Evolutionary conservation across 1,139 yeast species (phyloP).

Genomic region (Debaryomyces nepalensis): DNA sequence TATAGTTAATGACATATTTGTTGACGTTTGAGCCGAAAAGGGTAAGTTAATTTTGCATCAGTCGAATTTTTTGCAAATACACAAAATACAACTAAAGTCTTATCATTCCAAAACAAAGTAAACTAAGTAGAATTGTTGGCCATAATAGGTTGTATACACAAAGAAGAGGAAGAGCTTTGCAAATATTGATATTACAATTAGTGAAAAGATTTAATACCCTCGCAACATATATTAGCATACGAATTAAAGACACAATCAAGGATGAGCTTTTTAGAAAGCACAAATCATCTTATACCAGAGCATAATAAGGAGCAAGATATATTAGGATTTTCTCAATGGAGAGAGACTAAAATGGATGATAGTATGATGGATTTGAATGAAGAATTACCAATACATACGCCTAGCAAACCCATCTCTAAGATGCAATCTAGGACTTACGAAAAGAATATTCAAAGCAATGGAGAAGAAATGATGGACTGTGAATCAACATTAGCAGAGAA

Average conservation of each 20-base stretch:
- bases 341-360: not conserved
- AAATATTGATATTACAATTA: not conserved
- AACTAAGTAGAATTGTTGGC: not conserved
- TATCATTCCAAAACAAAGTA: conserved; percentile 10
- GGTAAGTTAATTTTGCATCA: conserved; percentile 11
- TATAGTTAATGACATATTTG: conserved; percentile 3
- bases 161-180: not conserved
- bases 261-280: conserved; percentile 20
- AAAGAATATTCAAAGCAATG: not conserved
- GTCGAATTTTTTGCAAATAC: conserved; percentile 9
- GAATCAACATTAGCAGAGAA: conserved; percentile 14
- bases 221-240: not conserved
- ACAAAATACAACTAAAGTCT: conserved; percentile 9
- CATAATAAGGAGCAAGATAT: conserved; percentile 4
- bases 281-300: conserved; percentile 12
- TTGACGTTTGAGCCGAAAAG: conserved; percentile 9
- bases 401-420: conserved; percentile 6
- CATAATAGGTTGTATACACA: not conserved
- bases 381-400: conserved; percentile 12
- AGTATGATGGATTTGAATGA: conserved; percentile 9
- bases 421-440: not conserved
- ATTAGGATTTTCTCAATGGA: not conserved
- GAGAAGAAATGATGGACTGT: conserved; percentile 12
- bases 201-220: conserved; percentile 1
- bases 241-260: not conserved